phyloP scores from a whole-genome alignment of 495 filamentous ascomycete species.

The Trichoderma virens region DNA sequence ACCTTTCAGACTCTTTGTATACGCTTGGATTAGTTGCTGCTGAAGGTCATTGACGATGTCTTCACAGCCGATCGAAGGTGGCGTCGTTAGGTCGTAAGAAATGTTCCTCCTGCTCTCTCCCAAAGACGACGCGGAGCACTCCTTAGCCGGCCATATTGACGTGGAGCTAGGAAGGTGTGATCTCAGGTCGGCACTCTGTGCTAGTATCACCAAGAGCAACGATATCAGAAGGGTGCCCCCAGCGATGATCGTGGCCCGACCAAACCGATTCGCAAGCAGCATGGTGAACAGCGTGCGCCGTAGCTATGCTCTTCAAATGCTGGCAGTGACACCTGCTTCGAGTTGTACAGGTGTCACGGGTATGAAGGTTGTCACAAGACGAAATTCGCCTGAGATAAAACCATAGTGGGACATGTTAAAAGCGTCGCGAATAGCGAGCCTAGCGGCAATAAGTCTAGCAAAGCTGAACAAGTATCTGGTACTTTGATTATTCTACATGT shows the following conservation, averaged over 20 bases:
- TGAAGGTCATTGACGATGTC: slow-evolving; percentile 16
- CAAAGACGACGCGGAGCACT: background rate
- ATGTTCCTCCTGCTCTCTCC: slow-evolving; percentile 6
- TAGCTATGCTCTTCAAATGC: background rate
- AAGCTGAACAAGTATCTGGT: background rate
- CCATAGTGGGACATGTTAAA: background rate
- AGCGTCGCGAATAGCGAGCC: background rate
- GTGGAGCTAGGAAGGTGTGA: slow-evolving; percentile 1
- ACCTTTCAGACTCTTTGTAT: slow-evolving; percentile 14
- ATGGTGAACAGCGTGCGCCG: background rate
- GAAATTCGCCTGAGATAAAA: background rate
- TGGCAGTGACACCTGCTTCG: background rate
- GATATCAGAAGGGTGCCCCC: slow-evolving; percentile 1
- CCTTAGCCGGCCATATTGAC: background rate
- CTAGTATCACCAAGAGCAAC: background rate
- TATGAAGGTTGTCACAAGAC: slow-evolving; percentile 1
- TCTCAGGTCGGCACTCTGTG: background rate
- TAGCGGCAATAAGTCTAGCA: background rate
- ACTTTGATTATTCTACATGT: background rate
- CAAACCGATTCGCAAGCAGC: slow-evolving; percentile 4
- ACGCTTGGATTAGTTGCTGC: slow-evolving; percentile 13
- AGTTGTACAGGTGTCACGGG: background rate
- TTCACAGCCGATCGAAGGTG: slow-evolving; percentile 15
- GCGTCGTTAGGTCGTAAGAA: slow-evolving; percentile 17
- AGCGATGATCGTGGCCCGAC: background rate